Percentiles rank a stretch among this genome's conserved stretches.
phyloP scores from a whole-genome alignment of 345 rosid species.

The Conringia planisiliqua region DNA sequence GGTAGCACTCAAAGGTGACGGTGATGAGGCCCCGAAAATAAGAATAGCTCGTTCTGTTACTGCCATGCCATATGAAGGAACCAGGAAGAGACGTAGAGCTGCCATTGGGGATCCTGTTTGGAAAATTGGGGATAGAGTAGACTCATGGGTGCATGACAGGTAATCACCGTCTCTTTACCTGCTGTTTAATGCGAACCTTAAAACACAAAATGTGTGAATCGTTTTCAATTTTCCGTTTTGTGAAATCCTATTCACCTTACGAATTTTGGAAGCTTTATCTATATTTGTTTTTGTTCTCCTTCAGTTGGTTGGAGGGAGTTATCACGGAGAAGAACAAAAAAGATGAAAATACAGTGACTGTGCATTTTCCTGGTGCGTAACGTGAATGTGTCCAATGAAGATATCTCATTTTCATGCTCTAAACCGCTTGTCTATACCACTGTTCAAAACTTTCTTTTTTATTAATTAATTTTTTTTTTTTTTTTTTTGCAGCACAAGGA shows the following conservation, averaged over 20 bases:
- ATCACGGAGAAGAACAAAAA: conserved; percentile 78
- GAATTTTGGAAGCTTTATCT: neutral
- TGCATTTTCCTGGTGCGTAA: conserved; percentile 71
- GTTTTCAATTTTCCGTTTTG: neutral
- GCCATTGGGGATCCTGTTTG: conserved; percentile 66
- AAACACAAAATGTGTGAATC: neutral
- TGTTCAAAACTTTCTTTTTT: neutral
- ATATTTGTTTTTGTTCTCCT: conserved; percentile 16
- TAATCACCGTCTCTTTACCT: conserved; percentile 15
- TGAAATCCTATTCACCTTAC: neutral
- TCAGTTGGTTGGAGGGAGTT: conserved; percentile 97
- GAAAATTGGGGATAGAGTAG: conserved; percentile 91
- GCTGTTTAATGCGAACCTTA: neutral
- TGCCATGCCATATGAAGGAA: conserved; percentile 75
- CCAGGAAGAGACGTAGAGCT: conserved; percentile 91
- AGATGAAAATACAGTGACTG: conserved; percentile 61
- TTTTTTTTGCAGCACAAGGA: conserved; percentile 53
- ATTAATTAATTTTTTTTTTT: too few relatives aligned
- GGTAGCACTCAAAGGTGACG: conserved; percentile 64
- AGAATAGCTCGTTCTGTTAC: conserved; percentile 69
- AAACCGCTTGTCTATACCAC: neutral
- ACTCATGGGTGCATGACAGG: conserved; percentile 86
- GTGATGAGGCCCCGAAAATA: conserved; percentile 57
- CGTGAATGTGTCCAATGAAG: conserved; percentile 7
- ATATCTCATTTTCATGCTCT: neutral